Evolutionary conservation across 257 asterid species (phyloP), one percentile per base, ranked within the genome.

Genomic region (Lycium barbarum): DNA sequence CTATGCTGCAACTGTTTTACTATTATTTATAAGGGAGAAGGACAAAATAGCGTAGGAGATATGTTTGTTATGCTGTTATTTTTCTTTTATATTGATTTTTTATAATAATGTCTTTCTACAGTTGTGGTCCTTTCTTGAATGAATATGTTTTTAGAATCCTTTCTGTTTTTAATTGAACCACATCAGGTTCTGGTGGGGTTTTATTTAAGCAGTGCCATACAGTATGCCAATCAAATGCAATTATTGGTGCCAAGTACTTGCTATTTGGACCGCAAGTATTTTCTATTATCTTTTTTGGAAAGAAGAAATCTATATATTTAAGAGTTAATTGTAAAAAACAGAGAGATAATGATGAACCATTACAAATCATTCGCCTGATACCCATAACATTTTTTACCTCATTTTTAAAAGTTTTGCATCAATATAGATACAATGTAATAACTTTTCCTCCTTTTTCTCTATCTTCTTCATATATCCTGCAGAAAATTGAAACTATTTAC

Each of bases 121-220:
- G 45, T 33, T 66, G 47, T 33, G 33, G 3, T 65, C 72, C 18
- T 10, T 10, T 20, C 2, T 3, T 14, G 11, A 8, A 62, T n/a
- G 6, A 40, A 40, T 71, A 40, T 71, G 47, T 12, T 2, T 35
- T 36, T 70, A 70, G 80, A 72, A 72, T 72, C 58, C 45, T 72
- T 72, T 72, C 57, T 72, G 36, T 10, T n/a, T 71, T 72, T 9
- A 2, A 18, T 45, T 7, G 57, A 72, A 45, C 18, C 38, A 72
- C 58, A 9, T 72, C 9, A 72, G 80, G 80, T 72, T 43, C 33
- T 45, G 58, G 38, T 72, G 58, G 80, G 80, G 11, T 45, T 72
- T 12, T 45, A 14, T n/a, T 2, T n/a, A 72, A n/a, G 80, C 36
- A 6, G 9, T 45, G 80, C 58, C 80, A 72, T 72, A 43, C 57